Evolutionary conservation across 176 grass and related monocot species (phyloP), one percentile per base, ranked within the genome.

Genomic region (Chrysopogon serrulatus): DNA sequence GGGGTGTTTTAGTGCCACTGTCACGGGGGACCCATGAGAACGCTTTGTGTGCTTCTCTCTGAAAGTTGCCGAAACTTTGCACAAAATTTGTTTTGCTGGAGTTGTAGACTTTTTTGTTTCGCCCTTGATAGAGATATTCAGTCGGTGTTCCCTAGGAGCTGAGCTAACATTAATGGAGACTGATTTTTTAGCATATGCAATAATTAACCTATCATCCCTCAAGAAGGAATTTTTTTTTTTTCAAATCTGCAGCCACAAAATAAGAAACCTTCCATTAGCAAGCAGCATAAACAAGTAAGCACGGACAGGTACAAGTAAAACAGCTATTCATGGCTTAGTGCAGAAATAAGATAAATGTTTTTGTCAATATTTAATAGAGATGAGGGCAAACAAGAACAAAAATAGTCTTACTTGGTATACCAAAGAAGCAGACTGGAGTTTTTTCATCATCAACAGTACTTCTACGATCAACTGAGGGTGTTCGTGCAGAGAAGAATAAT

Each of bases 361-460:
- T 77, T 23, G 60, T 53, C 24, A 23, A 73, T 36, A 17, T 47
- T 73, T 74, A 68, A 3, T 56, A 66, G 60, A 83, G 39, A 79
- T 79, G 44, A 31, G 30, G 43, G 54, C 68, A 10, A 66, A 57
- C 23, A 81, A 53, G 35, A 37, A 86, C 21, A 82, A 61, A 76
- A 69, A 27, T n/a, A 28, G 81, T 30, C 56, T 82, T 5, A 67
- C 41, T 81, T 42, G 79, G 74, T 66, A 54, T 94, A 97, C 94
- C 92, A 89, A 89, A 89, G 90, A 87, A 78, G 95, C 95, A 87
- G 92, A 94, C 66, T 97, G 90, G 30, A 97, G 78, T 87, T 97
- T 92, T 54, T 97, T 97, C 95, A 97, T 97, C 95, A 97, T 97
- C 82, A 97, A 87, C 47, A 94, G 54, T 85, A 97, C 90, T 92